A percentile compares a stretch with the other conserved stretches of the same genome.
phyloP scores from a whole-genome alignment of 495 filamentous ascomycete species.

The Penicillium fimorum region DNA sequence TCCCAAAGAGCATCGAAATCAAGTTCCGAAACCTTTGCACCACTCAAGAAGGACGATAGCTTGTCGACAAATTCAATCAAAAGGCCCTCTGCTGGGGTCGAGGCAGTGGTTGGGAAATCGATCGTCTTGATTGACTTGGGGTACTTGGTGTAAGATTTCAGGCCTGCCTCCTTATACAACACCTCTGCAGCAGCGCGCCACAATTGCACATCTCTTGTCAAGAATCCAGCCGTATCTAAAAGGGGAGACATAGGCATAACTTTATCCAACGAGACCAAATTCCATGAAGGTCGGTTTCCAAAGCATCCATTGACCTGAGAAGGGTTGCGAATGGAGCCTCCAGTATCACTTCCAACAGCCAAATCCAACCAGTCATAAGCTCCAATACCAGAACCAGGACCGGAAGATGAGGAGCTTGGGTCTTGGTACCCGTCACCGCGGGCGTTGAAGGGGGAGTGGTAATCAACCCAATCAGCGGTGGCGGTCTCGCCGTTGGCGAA shows the following conservation, averaged over 20 bases:
- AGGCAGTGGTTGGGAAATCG: background rate
- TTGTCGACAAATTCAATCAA: background rate
- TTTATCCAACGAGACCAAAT: background rate
- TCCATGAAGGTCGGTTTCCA: background rate
- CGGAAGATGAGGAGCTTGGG: slow-evolving; percentile 37
- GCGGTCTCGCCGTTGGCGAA: background rate
- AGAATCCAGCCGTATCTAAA: background rate
- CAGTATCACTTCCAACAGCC: slow-evolving; percentile 47
- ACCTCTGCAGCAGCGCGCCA: background rate
- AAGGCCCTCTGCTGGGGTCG: background rate
- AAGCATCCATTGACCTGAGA: background rate
- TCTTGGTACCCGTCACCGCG: slow-evolving; percentile 44
- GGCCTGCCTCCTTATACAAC: background rate
- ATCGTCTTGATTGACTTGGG: background rate
- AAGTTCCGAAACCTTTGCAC: background rate
- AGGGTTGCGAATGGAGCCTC: slow-evolving; percentile 26
- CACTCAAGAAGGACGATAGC: background rate
- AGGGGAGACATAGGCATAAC: background rate
- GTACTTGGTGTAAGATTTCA: background rate
- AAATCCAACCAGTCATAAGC: slow-evolving; percentile 44
- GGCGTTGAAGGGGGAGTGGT: slow-evolving; percentile 42
- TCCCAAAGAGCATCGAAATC: background rate
- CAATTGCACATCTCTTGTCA: background rate
- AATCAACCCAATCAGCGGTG: slow-evolving; percentile 42
- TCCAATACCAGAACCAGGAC: slow-evolving; percentile 35